Conservation (phyloP, 148 eudicot genomes). For the Fagopyrum homotropicum region DNA sequence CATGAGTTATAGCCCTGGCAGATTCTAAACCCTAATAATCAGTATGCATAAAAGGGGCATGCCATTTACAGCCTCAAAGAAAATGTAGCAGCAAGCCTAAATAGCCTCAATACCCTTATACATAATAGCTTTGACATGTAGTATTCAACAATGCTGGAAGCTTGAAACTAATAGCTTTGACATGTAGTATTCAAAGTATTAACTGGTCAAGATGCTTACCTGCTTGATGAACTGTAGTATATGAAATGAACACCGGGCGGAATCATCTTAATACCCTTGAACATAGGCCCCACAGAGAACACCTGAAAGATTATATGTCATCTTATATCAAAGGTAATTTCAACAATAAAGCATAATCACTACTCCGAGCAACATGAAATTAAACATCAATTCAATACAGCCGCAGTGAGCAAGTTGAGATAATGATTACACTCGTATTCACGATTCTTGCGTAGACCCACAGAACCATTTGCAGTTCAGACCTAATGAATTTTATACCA, state of each 20-base stretch:
- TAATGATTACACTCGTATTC: background rate
- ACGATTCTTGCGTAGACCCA: background rate
- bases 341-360: slow-evolving; percentile 2
- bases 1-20: too few relatives aligned
- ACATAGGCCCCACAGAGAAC: slow-evolving; percentile 68
- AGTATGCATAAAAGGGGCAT: background rate
- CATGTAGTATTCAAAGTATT: background rate
- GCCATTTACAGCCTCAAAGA: background rate
- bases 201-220: slow-evolving; percentile 24
- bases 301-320: slow-evolving; percentile 34
- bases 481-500: background rate
- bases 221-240: slow-evolving; percentile 67
- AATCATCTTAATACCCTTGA: slow-evolving; percentile 94
- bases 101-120: too few relatives aligned
- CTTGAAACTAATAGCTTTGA: background rate
- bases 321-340: background rate
- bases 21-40: too few relatives aligned
- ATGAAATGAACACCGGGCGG: slow-evolving; percentile 91
- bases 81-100: background rate
- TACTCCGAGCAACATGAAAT: background rate
- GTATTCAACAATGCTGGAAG: background rate
- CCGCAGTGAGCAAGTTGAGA: background rate
- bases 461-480: background rate
- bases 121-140: background rate
- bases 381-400: background rate